Base-by-base conservation (phyloP, 306 rosid species). In the Cucurbita argyrosperma region DNA sequence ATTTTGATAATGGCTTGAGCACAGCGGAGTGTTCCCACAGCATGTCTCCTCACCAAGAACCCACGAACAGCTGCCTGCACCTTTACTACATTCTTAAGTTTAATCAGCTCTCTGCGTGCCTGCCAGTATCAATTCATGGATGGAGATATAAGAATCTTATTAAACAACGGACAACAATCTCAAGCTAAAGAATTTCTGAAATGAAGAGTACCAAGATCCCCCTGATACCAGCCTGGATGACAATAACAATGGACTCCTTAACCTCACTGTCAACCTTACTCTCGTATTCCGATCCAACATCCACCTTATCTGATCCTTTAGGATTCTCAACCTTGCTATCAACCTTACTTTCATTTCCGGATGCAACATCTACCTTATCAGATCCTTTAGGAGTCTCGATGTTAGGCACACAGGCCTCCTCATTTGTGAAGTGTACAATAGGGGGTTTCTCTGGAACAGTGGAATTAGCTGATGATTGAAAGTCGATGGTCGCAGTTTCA, bases 41-140 rank as follows among this genome's bases (percentile, higher is more conserved):
- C 99, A 76, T 89, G 92, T 77, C 86, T 87, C 76, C 99, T 84
- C 18, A 87, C 99, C 86, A 95, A 85, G 86, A 87, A 89, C 73
- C 99, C 97, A 10, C 99, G 97, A 78, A 91, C 79, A 72, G 86
- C 91, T 82, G 99, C 97, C 88, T 95, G 99, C 90, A 95, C 80
- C 80, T 89, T 95, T 77, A 95, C 86, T 18, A 80, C 82, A 71
- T 83, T 87, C 84, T 85, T 85, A 43, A 60, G 80, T 82, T 89
- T 83, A 7, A 83, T 43, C 56, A 88, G 73, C 69, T 65, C 83
- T 75, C 77, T 84, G 71, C 37, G 90, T 73, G 91, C 97, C 99
- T 91, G 85, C 38, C 73, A 49, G 65, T 23, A 74, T 16, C 47
- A 68, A 62, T 73, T 58, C 59, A 42, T 40, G 6, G 72, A 57